Percentiles rank a stretch among this genome's conserved stretches.
Evolutionary conservation across 768 basidiomycete species (phyloP).

Genomic region (Hortiboletus flavorubellus): DNA sequence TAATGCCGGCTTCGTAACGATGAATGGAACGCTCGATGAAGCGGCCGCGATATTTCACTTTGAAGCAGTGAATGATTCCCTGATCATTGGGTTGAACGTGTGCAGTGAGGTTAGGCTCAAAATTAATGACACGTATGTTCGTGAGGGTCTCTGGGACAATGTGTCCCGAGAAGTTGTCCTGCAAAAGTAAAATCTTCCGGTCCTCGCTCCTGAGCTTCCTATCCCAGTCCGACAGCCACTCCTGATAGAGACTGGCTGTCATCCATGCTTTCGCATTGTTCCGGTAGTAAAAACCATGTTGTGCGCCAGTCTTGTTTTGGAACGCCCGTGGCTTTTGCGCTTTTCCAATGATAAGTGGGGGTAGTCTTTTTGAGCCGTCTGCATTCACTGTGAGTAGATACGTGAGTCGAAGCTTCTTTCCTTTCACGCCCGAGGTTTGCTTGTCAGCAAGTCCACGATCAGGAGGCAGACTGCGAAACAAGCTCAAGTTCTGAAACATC

Average conservation of each 20-base stretch:
- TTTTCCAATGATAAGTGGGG: slow-evolving; percentile 35
- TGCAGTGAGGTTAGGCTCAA: no score
- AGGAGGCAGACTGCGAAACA: not conserved
- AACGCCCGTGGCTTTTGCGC: not conserved
- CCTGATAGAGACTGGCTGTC: not conserved
- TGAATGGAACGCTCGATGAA: no score
- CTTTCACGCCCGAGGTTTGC: not conserved
- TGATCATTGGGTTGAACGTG: no score
- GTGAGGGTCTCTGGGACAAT: no score
- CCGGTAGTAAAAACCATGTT: not conserved
- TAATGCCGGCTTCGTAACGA: no score
- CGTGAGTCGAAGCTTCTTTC: not conserved
- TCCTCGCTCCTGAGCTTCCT: not conserved
- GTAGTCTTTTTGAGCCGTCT: slow-evolving; percentile 32
- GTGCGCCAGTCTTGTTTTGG: not conserved
- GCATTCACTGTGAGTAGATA: slow-evolving; percentile 24
- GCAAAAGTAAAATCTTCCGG: no score
- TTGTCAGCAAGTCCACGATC: not conserved
- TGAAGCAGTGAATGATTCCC: no score
- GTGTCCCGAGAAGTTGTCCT: no score
- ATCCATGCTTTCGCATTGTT: slow-evolving; percentile 3
- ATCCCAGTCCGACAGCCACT: slow-evolving; percentile 7
- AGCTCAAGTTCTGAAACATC: not conserved
- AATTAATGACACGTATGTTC: no score
- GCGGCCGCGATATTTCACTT: no score